Percentiles rank a stretch among this genome's conserved stretches.
phyloP scores from a whole-genome alignment of 768 basidiomycete species.

The Phlegmacium glaucopus region DNA sequence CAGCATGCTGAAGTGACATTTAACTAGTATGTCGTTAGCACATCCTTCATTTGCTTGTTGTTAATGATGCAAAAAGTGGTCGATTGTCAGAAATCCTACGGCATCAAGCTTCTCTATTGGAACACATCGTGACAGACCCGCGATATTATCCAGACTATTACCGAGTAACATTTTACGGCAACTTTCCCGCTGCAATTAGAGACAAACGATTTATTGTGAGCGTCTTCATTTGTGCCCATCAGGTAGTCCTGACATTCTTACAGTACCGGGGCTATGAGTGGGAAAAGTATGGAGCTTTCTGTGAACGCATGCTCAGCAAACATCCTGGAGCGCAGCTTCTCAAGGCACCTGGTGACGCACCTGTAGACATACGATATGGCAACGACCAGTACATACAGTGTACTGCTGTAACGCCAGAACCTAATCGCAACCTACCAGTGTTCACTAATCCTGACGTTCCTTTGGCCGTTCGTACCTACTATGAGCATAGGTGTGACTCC shows the following conservation, averaged over 20 bases:
- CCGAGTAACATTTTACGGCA: slow-evolving; percentile 90
- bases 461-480: slow-evolving; percentile 75
- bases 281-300: slow-evolving; percentile 90
- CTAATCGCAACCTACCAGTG: slow-evolving; percentile 70
- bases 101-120: slow-evolving; percentile 84
- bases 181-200: slow-evolving; percentile 80
- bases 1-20: slow-evolving; percentile 90
- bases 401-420: slow-evolving; percentile 80
- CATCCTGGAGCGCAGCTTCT: slow-evolving; percentile 82
- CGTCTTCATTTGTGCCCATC: slow-evolving; percentile 8
- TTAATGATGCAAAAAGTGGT: slow-evolving; percentile 39
- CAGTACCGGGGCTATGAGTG: slow-evolving; percentile 93
- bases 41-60: slow-evolving; percentile 5
- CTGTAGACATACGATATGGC: slow-evolving; percentile 76
- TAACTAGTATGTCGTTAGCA: slow-evolving; percentile 64
- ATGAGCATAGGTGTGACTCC: slow-evolving; percentile 69
- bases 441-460: slow-evolving; percentile 87
- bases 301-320: slow-evolving; percentile 89
- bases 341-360: slow-evolving; percentile 69
- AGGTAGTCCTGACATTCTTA: slow-evolving; percentile 5
- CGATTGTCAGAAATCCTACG: slow-evolving; percentile 82
- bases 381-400: slow-evolving; percentile 87
- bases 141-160: slow-evolving; percentile 93
- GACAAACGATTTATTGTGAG: slow-evolving; percentile 89
- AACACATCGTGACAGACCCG: slow-evolving; percentile 80